Conservation (phyloP, 768 basidiomycete species). For the Mycena rosella region DNA sequence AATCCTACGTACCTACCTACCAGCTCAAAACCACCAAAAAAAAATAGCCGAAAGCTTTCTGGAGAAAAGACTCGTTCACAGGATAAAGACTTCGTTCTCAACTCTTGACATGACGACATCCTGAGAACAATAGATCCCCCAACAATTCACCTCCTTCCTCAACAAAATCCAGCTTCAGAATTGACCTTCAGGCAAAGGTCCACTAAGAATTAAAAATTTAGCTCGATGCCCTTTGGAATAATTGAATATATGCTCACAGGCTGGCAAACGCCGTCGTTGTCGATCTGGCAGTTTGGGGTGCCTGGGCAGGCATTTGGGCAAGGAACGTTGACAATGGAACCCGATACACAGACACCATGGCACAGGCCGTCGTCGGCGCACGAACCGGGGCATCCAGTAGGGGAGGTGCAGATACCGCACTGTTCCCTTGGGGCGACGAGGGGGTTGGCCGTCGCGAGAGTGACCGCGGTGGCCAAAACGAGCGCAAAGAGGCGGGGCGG, state of each 20-base stretch:
- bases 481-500: slow-evolving; percentile 26
- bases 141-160: slow-evolving; percentile 28
- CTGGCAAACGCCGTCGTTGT: slow-evolving; percentile 24
- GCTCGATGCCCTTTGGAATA: slow-evolving; percentile 22
- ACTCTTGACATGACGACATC: slow-evolving; percentile 26
- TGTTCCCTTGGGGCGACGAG: slow-evolving; percentile 27
- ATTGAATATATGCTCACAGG: slow-evolving; percentile 28
- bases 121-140: slow-evolving; percentile 29
- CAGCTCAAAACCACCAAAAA: slow-evolving; percentile 21
- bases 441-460: slow-evolving; percentile 27
- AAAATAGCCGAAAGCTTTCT: slow-evolving; percentile 21
- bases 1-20: slow-evolving; percentile 17
- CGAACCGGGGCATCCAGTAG: slow-evolving; percentile 25
- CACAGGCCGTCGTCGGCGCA: slow-evolving; percentile 27
- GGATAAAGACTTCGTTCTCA: slow-evolving; percentile 25
- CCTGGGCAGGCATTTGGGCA: slow-evolving; percentile 25
- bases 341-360: slow-evolving; percentile 27
- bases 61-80: slow-evolving; percentile 22
- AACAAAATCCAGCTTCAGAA: slow-evolving; percentile 29
- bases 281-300: slow-evolving; percentile 26
- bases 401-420: slow-evolving; percentile 26
- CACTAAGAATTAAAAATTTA: slow-evolving; percentile 26
- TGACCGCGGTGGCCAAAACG: slow-evolving; percentile 26
- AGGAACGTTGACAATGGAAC: slow-evolving; percentile 27
- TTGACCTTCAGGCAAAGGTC: slow-evolving; percentile 23